phyloP scores from a whole-genome alignment of 305 asterid genomes.

The Plantago coronopus region DNA sequence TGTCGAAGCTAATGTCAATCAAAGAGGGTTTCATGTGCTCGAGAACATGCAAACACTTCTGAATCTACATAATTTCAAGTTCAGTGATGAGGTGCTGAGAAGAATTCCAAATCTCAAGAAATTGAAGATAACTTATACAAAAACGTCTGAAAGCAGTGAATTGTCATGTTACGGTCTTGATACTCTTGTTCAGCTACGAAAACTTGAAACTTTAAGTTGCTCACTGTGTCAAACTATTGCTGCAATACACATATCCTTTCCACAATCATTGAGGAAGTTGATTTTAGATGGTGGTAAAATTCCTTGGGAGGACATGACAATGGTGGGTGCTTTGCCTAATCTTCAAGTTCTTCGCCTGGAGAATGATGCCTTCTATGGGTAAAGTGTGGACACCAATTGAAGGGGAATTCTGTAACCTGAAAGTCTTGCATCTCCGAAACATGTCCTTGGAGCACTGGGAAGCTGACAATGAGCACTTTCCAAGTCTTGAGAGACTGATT shows the following conservation, averaged over 20 bases:
- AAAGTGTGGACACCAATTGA: neutral
- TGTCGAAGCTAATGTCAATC: neutral
- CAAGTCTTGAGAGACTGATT: neutral
- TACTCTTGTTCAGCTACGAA: neutral
- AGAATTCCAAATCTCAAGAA: neutral
- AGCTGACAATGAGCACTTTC: neutral
- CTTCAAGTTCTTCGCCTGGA: neutral
- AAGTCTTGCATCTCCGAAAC: neutral
- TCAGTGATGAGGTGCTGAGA: neutral
- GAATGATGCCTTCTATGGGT: conserved; percentile 4
- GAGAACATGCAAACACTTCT: neutral
- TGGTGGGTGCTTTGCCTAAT: neutral
- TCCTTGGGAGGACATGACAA: neutral
- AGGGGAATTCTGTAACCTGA: neutral
- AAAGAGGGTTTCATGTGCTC: neutral
- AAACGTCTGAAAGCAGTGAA: neutral
- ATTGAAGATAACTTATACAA: neutral
- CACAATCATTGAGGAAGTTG: neutral
- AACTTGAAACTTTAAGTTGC: conserved; percentile 1
- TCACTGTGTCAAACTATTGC: neutral
- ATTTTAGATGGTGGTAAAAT: neutral
- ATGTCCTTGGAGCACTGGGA: neutral
- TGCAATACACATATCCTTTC: neutral
- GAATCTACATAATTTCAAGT: neutral
- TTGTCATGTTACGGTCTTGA: neutral